A percentile compares a stretch with the other conserved stretches of the same genome.
These are phyloP conservation scores for Aureobasidium zeae DNA, from an alignment of 2,329 filamentous ascomycete genomes.

Conservation along the genomic window DNA sequence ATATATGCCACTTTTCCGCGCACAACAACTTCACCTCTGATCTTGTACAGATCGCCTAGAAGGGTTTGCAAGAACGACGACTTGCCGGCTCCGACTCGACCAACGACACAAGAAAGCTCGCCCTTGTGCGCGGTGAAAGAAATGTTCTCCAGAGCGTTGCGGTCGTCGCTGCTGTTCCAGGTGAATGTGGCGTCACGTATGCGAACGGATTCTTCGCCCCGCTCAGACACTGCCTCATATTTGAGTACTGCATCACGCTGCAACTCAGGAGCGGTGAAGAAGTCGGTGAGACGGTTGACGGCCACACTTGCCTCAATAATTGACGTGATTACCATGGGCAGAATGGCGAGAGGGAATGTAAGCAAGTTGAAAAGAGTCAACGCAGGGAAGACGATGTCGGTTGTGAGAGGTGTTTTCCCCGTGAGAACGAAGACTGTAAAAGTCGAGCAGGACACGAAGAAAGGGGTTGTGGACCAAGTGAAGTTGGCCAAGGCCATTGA, in stretches of 20 bases:
- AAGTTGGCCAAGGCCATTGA: constrained; percentile 93
- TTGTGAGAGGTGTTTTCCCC: constrained; percentile 69
- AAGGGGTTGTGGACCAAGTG: constrained; percentile 95
- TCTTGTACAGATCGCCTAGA: constrained; percentile 86
- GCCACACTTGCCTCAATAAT: constrained; percentile 95
- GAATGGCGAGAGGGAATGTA: constrained; percentile 84
- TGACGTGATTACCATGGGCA: constrained; percentile 96
- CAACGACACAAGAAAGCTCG: constrained; percentile 85
- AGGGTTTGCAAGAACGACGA: constrained; percentile 84
- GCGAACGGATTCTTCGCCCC: constrained; percentile 75
- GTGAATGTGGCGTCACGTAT: constrained; percentile 84
- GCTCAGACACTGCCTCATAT: constrained; percentile 60
- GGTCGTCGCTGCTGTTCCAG: constrained; percentile 75
- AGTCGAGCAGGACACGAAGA: constrained; percentile 93
- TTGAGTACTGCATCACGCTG: constrained; percentile 71
- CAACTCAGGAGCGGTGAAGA: constrained; percentile 79
- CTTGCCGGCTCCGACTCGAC: constrained; percentile 89
- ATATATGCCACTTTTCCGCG: constrained; percentile 83
- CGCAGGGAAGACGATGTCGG: constrained; percentile 92
- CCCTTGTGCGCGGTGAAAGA: constrained; percentile 85
- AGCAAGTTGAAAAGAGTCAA: constrained; percentile 89
- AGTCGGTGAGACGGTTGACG: constrained; percentile 73
- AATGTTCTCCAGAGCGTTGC: constrained; percentile 66
- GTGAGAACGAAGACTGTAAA: constrained; percentile 92
- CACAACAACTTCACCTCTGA: constrained; percentile 71